These are phyloP conservation scores for Parietichytrium sp. DNA, from an alignment of 108 stramenopile species.

Conservation along the genomic window DNA sequence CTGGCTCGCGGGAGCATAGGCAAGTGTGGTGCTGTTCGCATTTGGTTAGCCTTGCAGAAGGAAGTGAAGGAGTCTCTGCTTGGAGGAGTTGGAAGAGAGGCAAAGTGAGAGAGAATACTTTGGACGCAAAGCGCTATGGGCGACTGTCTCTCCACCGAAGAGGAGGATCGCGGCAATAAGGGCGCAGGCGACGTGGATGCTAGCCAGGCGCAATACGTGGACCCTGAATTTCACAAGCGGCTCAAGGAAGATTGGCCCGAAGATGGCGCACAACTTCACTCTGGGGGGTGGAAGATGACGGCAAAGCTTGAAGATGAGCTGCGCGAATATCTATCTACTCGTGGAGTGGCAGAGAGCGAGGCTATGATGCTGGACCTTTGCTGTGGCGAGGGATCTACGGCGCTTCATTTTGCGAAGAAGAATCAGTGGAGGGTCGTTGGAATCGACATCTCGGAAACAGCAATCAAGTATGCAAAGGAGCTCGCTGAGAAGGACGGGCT, in stretches of 20 bases:
- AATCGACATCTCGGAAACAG: slow-evolving; percentile 23
- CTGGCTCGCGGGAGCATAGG: too few relatives aligned
- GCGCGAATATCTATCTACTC: not conserved
- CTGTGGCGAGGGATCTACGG: slow-evolving; percentile 30
- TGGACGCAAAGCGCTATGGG: too few relatives aligned
- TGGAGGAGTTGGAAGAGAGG: too few relatives aligned
- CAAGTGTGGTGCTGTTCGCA: too few relatives aligned
- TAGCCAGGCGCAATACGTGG: not conserved
- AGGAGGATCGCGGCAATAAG: not conserved
- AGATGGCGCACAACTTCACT: slow-evolving; percentile 20
- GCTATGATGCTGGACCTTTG: slow-evolving; percentile 20
- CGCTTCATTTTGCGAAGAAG: slow-evolving; percentile 4
- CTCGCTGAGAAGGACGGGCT: not conserved
- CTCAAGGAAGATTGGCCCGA: slow-evolving; percentile 35
- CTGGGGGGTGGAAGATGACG: slow-evolving; percentile 31
- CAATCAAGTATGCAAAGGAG: not conserved
- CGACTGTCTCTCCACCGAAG: too few relatives aligned
- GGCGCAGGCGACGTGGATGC: not conserved
- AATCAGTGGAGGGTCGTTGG: not conserved
- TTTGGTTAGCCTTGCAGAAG: too few relatives aligned
- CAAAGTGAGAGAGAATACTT: too few relatives aligned
- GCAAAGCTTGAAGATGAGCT: not conserved
- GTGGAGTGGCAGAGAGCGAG: not conserved
- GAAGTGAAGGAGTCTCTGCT: too few relatives aligned
- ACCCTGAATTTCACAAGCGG: slow-evolving; percentile 6